Evolutionary conservation across 2,329 filamentous ascomycete species (phyloP).

Genomic region (Stachybotrys chartarum): DNA sequence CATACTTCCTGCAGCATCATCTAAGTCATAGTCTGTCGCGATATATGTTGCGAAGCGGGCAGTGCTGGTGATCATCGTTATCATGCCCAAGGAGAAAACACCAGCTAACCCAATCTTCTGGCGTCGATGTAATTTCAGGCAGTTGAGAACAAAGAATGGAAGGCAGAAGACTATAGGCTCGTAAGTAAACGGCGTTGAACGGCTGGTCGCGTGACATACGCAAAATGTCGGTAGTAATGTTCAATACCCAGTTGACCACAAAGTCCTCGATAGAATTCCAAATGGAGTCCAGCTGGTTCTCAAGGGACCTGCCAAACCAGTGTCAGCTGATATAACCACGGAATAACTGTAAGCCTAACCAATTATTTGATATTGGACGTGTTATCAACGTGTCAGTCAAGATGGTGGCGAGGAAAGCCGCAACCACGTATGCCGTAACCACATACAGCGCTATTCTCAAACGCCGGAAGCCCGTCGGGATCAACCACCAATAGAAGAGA

Average conservation of each 20-base stretch:
- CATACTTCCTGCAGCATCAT: not conserved
- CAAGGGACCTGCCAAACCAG: not conserved
- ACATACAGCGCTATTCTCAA: not conserved
- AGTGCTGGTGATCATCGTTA: not conserved
- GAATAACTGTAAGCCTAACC: not conserved
- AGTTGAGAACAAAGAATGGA: not conserved
- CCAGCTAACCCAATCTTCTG: not conserved
- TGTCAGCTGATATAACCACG: not conserved
- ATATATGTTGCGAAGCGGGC: not conserved
- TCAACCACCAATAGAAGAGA: constrained; percentile 1
- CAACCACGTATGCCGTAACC: not conserved
- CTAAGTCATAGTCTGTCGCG: not conserved
- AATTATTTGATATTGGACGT: not conserved
- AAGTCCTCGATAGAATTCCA: not conserved
- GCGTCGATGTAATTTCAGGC: not conserved
- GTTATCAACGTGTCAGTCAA: not conserved
- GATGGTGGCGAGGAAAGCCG: not conserved
- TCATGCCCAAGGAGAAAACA: not conserved
- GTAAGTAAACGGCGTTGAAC: not conserved
- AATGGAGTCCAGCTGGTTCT: not conserved
- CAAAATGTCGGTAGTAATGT: not conserved
- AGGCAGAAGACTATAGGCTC: not conserved
- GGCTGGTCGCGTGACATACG: not conserved
- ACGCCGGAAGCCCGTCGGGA: not conserved
- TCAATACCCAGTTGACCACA: not conserved